These are phyloP conservation scores for Coemansia sp. DNA, from an alignment of 192 early-diverging fungal species.

Conservation along the genomic window DNA sequence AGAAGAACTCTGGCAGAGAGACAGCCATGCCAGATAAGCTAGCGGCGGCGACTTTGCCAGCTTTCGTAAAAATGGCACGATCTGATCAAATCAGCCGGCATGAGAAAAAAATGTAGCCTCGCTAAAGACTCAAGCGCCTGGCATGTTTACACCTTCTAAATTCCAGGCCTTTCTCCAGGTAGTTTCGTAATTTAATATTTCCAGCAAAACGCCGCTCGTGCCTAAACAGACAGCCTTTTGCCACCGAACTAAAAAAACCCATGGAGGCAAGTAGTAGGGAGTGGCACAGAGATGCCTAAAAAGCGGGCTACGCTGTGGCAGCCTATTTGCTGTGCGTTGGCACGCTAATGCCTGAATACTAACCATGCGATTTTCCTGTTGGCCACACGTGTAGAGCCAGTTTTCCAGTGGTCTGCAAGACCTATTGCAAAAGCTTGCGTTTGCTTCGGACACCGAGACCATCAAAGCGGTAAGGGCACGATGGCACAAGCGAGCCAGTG, in stretches of 20 bases:
- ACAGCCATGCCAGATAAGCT: too few species aligned
- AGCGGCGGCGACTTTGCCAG: too few species aligned
- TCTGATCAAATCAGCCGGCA: neutral
- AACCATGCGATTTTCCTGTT: neutral
- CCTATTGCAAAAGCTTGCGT: slow-evolving; percentile 57
- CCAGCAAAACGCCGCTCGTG: neutral
- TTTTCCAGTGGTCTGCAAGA: slow-evolving; percentile 58
- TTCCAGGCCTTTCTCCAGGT: neutral
- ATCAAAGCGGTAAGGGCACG: slow-evolving; percentile 48
- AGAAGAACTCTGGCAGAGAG: neutral
- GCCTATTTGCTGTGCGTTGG: too few species aligned
- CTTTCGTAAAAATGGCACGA: neutral
- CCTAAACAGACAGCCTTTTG: neutral
- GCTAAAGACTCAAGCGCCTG: neutral
- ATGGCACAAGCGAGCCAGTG: neutral
- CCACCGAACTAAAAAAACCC: neutral
- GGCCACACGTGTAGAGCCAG: slow-evolving; percentile 58
- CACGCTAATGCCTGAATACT: neutral
- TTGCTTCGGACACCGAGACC: slow-evolving; percentile 57
- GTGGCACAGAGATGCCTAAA: neutral
- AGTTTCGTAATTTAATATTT: neutral
- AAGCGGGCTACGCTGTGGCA: neutral
- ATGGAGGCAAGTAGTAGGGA: slow-evolving; percentile 15
- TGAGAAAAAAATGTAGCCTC: neutral
- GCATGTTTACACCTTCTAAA: neutral